Evolutionary conservation across 2,329 filamentous ascomycete species (phyloP).

Genomic region (Allantophomopsis lycopodina): DNA sequence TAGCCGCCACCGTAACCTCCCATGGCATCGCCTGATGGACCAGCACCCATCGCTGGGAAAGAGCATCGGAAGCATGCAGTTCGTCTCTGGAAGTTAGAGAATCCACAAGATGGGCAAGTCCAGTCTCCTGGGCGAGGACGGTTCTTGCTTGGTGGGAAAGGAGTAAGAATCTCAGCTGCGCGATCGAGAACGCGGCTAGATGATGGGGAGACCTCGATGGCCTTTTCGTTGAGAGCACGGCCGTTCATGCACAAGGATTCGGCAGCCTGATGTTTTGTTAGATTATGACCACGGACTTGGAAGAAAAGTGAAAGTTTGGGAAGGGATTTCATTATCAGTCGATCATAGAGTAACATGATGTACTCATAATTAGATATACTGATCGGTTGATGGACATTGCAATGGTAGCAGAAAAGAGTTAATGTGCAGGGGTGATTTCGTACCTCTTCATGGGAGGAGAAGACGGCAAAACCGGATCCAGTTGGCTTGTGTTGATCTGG

Average conservation of each 20-base stretch:
- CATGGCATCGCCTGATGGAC: slow-evolving; percentile 56
- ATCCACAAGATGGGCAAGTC: slow-evolving; percentile 97
- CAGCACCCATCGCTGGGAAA: slow-evolving; percentile 84
- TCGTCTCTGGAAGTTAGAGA: slow-evolving; percentile 97
- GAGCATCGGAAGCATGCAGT: slow-evolving; percentile 98
- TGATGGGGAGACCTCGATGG: slow-evolving; percentile 95
- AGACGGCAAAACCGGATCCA: slow-evolving; percentile 93
- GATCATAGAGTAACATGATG: slow-evolving; percentile 16
- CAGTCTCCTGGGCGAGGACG: slow-evolving; percentile 92
- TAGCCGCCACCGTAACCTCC: slow-evolving; percentile 47
- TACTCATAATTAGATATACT: slow-evolving; percentile 13
- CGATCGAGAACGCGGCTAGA: slow-evolving; percentile 94
- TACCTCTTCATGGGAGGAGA: slow-evolving; percentile 98
- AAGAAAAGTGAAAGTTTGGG: slow-evolving; percentile 15
- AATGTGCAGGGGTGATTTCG: slow-evolving; percentile 6
- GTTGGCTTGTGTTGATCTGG: slow-evolving; percentile 99
- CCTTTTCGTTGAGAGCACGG: slow-evolving; percentile 93
- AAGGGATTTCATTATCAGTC: slow-evolving; percentile 9
- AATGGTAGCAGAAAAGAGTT: slow-evolving; percentile 11
- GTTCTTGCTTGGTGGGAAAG: slow-evolving; percentile 98
- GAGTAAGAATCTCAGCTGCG: slow-evolving; percentile 88
- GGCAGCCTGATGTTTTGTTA: slow-evolving; percentile 53
- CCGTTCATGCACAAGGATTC: slow-evolving; percentile 99
- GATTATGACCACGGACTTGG: slow-evolving; percentile 15
- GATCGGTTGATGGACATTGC: slow-evolving; percentile 13